Evolutionary conservation across 2,329 filamentous ascomycete species (phyloP), one percentile per base, ranked within the genome.

Genomic region (Nemania bipapillata): DNA sequence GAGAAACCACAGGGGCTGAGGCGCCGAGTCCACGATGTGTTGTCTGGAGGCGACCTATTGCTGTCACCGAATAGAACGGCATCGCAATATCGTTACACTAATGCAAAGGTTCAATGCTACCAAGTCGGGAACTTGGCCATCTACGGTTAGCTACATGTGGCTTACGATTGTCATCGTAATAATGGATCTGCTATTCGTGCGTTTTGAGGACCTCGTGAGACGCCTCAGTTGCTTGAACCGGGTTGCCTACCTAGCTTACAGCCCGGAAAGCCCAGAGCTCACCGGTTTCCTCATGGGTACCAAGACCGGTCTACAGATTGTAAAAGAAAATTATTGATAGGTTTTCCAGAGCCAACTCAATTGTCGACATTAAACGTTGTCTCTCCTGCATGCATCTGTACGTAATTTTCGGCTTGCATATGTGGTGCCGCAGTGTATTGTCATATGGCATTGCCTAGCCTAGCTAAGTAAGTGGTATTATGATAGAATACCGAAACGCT

Each of bases 21-120:
- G 11, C 15, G 64, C 57, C 40, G 40, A 67, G 54, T 52, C 22
- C 45, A 28, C n/a, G 32, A n/a, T 57, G n/a, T 30, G 11, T n/a
- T 47, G 35, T 30, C 42, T 63, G 6, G 30, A 5, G 42, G 12
- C 35, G 28, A n/a, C 15, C 17, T n/a, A 20, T 45, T 17, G 40
- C 40, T 45, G 17, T 17, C 40, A 45, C n/a, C 12, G 37, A 17
- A 17, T 2, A 20, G 17, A 45, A 6, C 2, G n/a, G 17, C 40
- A 45, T 6, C 40, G 4, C 40, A 3, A n/a, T 45, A 5, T n/a
- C 40, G 37, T 45, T 45, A n/a, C 40, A 45, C 40, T 45, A 20
- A 45, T 45, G 40, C 40, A 45, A 45, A 45, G 4, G 40, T 20
- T n/a, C 40, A n/a, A n/a, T 45, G 17, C 40, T n/a, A 45, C 40